Evolutionary conservation across 2,329 filamentous ascomycete species (phyloP), one percentile per base, ranked within the genome.

Genomic region (Mycosphaerella sp.): DNA sequence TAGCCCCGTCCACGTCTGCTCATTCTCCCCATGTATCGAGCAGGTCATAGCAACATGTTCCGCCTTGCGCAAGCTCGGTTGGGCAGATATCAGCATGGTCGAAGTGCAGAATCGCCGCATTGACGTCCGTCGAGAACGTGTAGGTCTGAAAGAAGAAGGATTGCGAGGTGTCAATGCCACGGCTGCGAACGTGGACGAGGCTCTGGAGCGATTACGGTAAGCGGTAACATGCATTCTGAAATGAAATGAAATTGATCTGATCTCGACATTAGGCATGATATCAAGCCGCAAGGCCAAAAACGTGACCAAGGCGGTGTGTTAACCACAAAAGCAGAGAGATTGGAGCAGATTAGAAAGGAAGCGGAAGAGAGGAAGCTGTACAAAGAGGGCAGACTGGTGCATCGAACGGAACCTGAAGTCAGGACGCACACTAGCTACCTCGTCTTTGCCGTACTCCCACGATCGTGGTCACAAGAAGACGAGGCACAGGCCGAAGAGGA

Each of bases 391-490:
- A 80, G 81, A 25, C 65, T 97, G 36, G 78, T 89, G 27, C 88
- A 94, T 62, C 80, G 89, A 18, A 83, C 87, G 0, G 93, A 98
- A 71, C 74, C 83, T 0, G 93, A 98, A 64, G 73, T 97, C 54
- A 96, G 95, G 77, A 93, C 87, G 6, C 93, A 98, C 70, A 98
- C 93, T 0, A 93, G 87, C n/a, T 98, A 98, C 68, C 78, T 98
- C 4, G 86, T 94, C 4, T 98, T 98, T 72, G 93, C 93, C 0
- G 75, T 93, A 2, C 71, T 98, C 54, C 91, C 93, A n/a, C 78
- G 82, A 39, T 84, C 87, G 56, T 98, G 93, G 93, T 84, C 76
- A 0, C 84, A 81, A 32, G 86, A 86, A 54, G 88, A 95, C 59
- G 93, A 98, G 70, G 78, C 78, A 28, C 77, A 27, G 16, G 55